Evolutionary conservation across 441 rosid genomes (phyloP), one percentile per base, ranked within the genome.

Genomic region (Aleurites moluccanus): DNA sequence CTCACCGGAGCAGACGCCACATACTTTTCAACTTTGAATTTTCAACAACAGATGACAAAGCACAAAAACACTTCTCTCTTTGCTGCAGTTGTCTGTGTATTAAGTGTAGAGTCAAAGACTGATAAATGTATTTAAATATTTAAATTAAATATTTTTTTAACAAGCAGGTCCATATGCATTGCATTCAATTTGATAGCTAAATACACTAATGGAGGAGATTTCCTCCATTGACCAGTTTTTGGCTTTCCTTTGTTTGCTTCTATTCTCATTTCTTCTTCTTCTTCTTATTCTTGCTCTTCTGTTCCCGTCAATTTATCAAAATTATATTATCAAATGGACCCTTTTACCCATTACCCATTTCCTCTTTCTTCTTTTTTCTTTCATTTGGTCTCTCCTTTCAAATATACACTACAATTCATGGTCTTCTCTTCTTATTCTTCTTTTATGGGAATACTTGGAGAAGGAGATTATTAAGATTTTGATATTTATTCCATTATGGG

Each of bases 401-500:
- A 40, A 9, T 27, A 18, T 20, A 47, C n/a, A 13, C 38, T 49
- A 16, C 13, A 9, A 27, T 44, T 30, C 56, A 4, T 1, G 33
- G n/a, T 71, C 21, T 21, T 27, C 40, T 27, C 18, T 20, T 20
- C 35, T 28, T 15, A 44, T 28, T 73, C 27, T 13, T 6, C 14
- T 55, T 67, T 6, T 53, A 21, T 49, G 67, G 67, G 40, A 60
- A 10, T 38, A 6, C 7, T 38, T 38, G 23, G n/a, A 20, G 8
- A 18, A 60, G 64, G 14, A 44, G 35, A 45, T 53, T 56, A 2
- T 62, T 49, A 3, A 1, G 15, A 14, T 42, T 18, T 27, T 14
- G 20, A 10, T 2, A 6, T 35, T 1, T 40, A 0, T 65, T 64
- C 60, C 18, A 69, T 38, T 21, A 87, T 89, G 93, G 91, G 91